Conservation (phyloP, 768 basidiomycete species). For the Suillus subaureus region DNA sequence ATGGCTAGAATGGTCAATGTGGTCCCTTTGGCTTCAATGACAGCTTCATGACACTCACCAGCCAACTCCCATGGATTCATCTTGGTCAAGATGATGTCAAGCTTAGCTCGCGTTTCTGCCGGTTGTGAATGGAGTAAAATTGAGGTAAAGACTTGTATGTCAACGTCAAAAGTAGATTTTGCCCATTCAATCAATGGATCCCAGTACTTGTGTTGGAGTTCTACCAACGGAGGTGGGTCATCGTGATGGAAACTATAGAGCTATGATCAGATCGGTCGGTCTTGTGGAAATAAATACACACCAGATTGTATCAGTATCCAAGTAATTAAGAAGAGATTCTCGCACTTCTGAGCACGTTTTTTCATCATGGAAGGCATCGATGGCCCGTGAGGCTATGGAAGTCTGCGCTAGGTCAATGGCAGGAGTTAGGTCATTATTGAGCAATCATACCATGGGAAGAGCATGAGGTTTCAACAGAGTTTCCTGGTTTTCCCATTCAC, state of each 20-base stretch:
- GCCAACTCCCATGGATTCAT: constrained; percentile 90
- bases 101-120: constrained; percentile 60
- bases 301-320: constrained; percentile 96
- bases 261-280: constrained; percentile 7
- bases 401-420: constrained; percentile 57
- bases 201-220: constrained; percentile 85
- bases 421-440: constrained; percentile 5
- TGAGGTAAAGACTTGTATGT: constrained; percentile 71
- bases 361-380: constrained; percentile 72
- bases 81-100: constrained; percentile 56
- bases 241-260: constrained; percentile 76
- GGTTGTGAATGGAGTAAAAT: constrained; percentile 74
- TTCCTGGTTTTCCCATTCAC: constrained; percentile 96
- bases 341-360: constrained; percentile 62
- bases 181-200: constrained; percentile 85
- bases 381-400: constrained; percentile 84
- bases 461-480: constrained; percentile 86
- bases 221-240: constrained; percentile 71
- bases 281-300: constrained; percentile 32
- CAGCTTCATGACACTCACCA: constrained; percentile 50
- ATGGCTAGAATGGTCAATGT: constrained; percentile 55
- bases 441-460: constrained; percentile 74
- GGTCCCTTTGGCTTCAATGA: constrained; percentile 1
- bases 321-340: constrained; percentile 72
- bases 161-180: constrained; percentile 60